A percentile compares a stretch with the other conserved stretches of the same genome.
Evolutionary conservation across 2,329 filamentous ascomycete genomes (phyloP).

Genomic region (Neocucurbitaria cava): DNA sequence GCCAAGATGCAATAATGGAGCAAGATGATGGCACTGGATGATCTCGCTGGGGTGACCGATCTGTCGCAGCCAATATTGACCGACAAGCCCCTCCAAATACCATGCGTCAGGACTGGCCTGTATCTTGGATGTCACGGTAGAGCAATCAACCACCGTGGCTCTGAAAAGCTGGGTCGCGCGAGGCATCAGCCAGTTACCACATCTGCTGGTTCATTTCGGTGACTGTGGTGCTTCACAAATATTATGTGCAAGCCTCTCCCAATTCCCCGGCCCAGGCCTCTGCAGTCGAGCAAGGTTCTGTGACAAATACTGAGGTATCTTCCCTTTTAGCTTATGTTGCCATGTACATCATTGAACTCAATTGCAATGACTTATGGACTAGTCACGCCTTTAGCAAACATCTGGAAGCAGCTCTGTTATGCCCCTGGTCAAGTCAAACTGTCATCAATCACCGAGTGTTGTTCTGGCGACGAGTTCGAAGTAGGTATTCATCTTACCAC

Average conservation of each 20-base stretch:
- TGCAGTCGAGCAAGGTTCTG: slow-evolving; percentile 1
- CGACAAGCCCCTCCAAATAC: slow-evolving; percentile 16
- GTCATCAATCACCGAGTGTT: background rate
- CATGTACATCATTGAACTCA: slow-evolving; percentile 22
- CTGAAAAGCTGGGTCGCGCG: slow-evolving; percentile 14
- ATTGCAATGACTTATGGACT: slow-evolving; percentile 13
- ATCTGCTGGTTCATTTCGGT: slow-evolving; percentile 14
- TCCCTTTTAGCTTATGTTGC: slow-evolving; percentile 6
- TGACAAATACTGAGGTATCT: slow-evolving; percentile 23
- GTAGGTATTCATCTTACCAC: background rate
- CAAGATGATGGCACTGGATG: slow-evolving; percentile 21
- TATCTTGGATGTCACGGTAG: slow-evolving; percentile 6
- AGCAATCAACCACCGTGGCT: slow-evolving; percentile 6
- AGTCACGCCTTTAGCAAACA: background rate
- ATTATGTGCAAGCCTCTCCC: background rate
- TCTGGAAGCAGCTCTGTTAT: background rate
- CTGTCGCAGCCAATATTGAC: slow-evolving; percentile 22
- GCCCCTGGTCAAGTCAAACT: background rate
- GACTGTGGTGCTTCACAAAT: background rate
- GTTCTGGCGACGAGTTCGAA: background rate
- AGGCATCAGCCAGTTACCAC: slow-evolving; percentile 20
- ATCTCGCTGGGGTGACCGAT: slow-evolving; percentile 40
- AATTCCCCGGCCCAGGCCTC: slow-evolving; percentile 3
- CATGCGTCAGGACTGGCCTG: slow-evolving; percentile 13
- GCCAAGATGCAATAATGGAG: slow-evolving; percentile 26